Conservation (phyloP, 169 alveolate genomes). For the Pseudocohnilembus persalinus region DNA sequence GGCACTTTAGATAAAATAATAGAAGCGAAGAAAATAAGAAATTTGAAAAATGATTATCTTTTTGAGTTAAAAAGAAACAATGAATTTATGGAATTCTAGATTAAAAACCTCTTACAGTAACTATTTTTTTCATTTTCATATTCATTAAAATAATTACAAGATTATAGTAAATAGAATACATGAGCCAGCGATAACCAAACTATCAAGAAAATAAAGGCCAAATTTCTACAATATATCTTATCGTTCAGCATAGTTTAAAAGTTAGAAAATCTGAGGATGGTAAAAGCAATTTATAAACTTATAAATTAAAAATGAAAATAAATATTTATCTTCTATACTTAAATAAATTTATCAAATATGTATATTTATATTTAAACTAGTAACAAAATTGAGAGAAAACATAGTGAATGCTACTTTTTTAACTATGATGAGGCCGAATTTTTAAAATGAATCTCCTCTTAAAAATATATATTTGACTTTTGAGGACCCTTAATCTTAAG, state of each 20-base stretch:
- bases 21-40: neutral
- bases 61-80: neutral
- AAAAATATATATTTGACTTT: neutral
- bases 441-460: neutral
- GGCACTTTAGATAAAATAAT: neutral
- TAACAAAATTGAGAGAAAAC: neutral
- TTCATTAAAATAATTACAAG: too few relatives aligned
- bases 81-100: neutral
- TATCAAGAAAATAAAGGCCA: neutral
- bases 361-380: neutral
- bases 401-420: neutral
- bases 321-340: too few relatives aligned
- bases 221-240: neutral
- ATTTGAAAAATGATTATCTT: too few relatives aligned
- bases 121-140: neutral
- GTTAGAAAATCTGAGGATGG: neutral
- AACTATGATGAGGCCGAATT: neutral
- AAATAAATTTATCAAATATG: too few relatives aligned
- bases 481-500: neutral
- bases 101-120: neutral
- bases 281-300: neutral
- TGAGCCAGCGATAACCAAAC: neutral
- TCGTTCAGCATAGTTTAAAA: neutral
- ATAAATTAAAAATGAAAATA: too few relatives aligned
- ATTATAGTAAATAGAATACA: neutral